These are phyloP conservation scores for Eucalyptus marginata DNA, from an alignment of 345 rosid species.

Conservation along the genomic window DNA sequence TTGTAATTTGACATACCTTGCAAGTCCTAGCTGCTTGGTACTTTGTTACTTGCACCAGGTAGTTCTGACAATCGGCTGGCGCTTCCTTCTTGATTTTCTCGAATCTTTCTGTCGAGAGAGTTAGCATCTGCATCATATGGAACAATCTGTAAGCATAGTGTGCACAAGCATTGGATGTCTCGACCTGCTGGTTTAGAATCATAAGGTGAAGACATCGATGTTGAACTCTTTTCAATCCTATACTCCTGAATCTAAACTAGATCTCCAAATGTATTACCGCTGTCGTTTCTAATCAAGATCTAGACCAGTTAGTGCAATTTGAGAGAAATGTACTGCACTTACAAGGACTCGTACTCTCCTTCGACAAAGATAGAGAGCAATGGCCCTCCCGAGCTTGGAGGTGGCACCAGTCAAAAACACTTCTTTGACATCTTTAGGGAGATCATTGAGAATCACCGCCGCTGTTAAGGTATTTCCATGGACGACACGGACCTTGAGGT, in stretches of 20 bases:
- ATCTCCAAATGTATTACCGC: neutral
- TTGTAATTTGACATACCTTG: constrained; percentile 31
- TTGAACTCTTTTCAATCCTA: neutral
- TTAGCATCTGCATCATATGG: constrained; percentile 56
- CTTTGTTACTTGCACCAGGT: constrained; percentile 88
- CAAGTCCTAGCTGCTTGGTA: constrained; percentile 83
- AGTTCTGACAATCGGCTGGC: constrained; percentile 58
- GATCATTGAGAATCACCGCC: constrained; percentile 80
- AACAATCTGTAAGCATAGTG: neutral
- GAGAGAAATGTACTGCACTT: constrained; percentile 3
- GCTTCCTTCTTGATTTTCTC: constrained; percentile 87
- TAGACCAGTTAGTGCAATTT: neutral
- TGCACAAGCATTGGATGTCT: neutral
- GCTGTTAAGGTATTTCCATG: constrained; percentile 99
- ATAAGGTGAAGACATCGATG: neutral
- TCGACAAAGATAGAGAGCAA: constrained; percentile 86
- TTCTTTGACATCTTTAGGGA: constrained; percentile 61
- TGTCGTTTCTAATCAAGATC: neutral
- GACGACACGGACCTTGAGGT: constrained; percentile 79
- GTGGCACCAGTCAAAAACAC: constrained; percentile 96
- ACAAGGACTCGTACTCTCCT: constrained; percentile 78
- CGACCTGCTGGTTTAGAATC: neutral
- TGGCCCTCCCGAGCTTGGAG: constrained; percentile 97
- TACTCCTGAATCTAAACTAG: neutral
- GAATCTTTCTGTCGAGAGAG: constrained; percentile 72